A percentile compares a stretch with the other conserved stretches of the same genome.
These are phyloP conservation scores for Blumeria hordei DNA, from an alignment of 2,329 filamentous ascomycete genomes.

Conservation along the genomic window DNA sequence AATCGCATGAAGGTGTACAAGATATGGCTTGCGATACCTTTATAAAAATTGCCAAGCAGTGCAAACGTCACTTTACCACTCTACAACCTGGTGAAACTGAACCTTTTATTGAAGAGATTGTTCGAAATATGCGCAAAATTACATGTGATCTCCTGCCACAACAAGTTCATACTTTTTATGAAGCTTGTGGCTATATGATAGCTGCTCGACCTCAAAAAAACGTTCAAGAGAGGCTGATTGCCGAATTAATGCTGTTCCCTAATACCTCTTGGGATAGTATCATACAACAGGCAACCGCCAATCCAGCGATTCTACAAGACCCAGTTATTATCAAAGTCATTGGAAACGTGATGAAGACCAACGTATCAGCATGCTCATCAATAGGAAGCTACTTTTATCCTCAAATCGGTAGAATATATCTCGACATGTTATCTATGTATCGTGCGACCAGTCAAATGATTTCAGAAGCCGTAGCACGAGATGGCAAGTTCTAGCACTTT, in stretches of 20 bases:
- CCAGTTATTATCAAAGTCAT: slow-evolving; percentile 93
- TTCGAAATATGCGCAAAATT: slow-evolving; percentile 84
- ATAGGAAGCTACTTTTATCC: slow-evolving; percentile 96
- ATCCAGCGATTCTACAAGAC: slow-evolving; percentile 73
- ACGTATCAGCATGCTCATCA: slow-evolving; percentile 92
- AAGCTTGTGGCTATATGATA: slow-evolving; percentile 98
- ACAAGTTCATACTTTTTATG: slow-evolving; percentile 96
- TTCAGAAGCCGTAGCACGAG: slow-evolving; percentile 67
- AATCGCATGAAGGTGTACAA: slow-evolving; percentile 96
- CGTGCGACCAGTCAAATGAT: slow-evolving; percentile 90
- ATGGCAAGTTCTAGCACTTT: slow-evolving; percentile 29
- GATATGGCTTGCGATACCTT: slow-evolving; percentile 99
- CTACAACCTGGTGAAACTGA: slow-evolving; percentile 84
- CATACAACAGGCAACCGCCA: slow-evolving; percentile 63
- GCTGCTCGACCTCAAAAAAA: slow-evolving; percentile 89
- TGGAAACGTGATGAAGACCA: slow-evolving; percentile 99
- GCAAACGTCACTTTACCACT: slow-evolving; percentile 88
- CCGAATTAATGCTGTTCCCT: slow-evolving; percentile 78
- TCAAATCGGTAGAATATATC: slow-evolving; percentile 90
- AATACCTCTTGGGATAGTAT: slow-evolving; percentile 92
- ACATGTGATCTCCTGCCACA: slow-evolving; percentile 87
- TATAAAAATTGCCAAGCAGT: slow-evolving; percentile 98
- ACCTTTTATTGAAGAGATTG: slow-evolving; percentile 96
- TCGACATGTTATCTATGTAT: slow-evolving; percentile 99
- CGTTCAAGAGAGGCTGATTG: slow-evolving; percentile 73